These are phyloP conservation scores for Amanita exitialis DNA, from an alignment of 768 basidiomycete species.

Conservation along the genomic window DNA sequence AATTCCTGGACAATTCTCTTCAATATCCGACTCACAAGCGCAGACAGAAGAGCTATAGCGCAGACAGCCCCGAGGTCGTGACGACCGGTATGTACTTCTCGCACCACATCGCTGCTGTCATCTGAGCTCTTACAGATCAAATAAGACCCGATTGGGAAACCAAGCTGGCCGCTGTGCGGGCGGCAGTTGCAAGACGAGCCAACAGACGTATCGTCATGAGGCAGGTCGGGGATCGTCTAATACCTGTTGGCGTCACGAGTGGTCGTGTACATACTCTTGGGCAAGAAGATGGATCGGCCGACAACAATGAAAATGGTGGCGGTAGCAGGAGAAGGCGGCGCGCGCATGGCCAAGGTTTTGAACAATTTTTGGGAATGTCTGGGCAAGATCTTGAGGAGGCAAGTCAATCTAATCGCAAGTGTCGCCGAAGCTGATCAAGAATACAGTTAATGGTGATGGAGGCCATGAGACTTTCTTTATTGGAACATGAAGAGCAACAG, in stretches of 20 bases:
- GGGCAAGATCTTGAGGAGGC: conserved; percentile 95
- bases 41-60: conserved; percentile 82
- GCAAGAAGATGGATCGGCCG: conserved; percentile 46
- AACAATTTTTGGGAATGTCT: conserved; percentile 62
- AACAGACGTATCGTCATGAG: conserved; percentile 97
- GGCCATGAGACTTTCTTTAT: conserved; percentile 89
- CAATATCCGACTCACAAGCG: conserved; percentile 48
- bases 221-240: conserved; percentile 93
- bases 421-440: background rate
- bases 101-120: background rate
- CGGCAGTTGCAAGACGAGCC: conserved; percentile 91
- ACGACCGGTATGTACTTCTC: conserved; percentile 56
- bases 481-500: conserved; percentile 94
- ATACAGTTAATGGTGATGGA: conserved; percentile 94
- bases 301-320: conserved; percentile 22
- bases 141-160: conserved; percentile 98
- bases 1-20: conserved; percentile 22
- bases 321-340: conserved; percentile 54
- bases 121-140: conserved; percentile 49
- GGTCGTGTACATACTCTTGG: conserved; percentile 66
- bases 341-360: conserved; percentile 44
- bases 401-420: conserved; percentile 16
- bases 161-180: conserved; percentile 88
- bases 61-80: conserved; percentile 83
- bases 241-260: conserved; percentile 94